phyloP scores from a whole-genome alignment of 2,329 filamentous ascomycete species.

The Podosphaera fusca region DNA sequence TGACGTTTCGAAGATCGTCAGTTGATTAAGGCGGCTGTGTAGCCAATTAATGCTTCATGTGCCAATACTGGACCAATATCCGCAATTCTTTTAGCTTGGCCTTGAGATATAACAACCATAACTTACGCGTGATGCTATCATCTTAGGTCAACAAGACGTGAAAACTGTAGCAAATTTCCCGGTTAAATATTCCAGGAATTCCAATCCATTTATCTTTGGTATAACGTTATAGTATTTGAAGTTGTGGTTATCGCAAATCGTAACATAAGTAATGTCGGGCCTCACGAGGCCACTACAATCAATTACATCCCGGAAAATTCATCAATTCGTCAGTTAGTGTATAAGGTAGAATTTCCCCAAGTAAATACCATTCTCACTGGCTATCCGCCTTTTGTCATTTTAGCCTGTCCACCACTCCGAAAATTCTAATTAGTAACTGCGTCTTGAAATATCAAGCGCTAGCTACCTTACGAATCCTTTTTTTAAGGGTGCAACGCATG shows the following conservation, averaged over 20 bases:
- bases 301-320: background rate
- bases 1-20: too few species aligned
- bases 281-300: background rate
- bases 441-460: background rate
- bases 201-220: background rate
- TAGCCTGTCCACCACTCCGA: background rate
- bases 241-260: background rate
- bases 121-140: too few species aligned
- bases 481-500: conserved; percentile 14
- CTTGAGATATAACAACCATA: too few species aligned
- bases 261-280: background rate
- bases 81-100: too few species aligned
- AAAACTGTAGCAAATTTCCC: too few species aligned
- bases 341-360: background rate
- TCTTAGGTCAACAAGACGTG: too few species aligned
- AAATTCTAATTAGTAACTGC: background rate
- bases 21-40: too few species aligned
- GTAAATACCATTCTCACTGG: background rate
- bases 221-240: background rate
- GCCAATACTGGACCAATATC: too few species aligned
- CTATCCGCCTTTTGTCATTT: background rate
- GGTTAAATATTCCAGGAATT: too few species aligned
- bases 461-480: background rate
- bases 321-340: background rate
- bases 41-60: too few species aligned